Conservation (phyloP, 1,139 yeast species). For the Yamadazyma conglobata region DNA sequence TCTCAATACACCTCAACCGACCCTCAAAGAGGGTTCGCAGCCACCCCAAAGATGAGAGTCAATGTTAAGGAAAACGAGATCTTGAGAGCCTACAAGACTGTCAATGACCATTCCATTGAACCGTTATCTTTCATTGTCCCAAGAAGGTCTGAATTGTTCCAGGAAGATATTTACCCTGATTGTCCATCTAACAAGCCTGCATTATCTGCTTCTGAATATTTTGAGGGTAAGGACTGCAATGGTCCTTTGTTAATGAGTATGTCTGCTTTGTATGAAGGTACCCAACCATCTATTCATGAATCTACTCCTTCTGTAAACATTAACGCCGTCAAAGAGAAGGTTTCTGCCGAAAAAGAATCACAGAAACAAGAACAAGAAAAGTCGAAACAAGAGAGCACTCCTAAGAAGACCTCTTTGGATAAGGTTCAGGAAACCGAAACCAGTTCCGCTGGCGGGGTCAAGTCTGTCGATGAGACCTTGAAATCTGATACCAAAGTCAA, state of each 20-base stretch:
- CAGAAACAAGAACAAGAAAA: conserved; percentile 14
- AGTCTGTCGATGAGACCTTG: conserved; percentile 38
- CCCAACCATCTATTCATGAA: conserved; percentile 43
- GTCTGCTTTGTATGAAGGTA: conserved; percentile 76
- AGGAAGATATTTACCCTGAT: conserved; percentile 88
- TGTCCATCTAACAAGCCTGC: conserved; percentile 83
- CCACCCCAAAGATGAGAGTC: conserved; percentile 78
- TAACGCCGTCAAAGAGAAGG: conserved; percentile 24
- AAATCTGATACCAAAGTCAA: conserved; percentile 38
- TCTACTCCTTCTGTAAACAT: conserved; percentile 31
- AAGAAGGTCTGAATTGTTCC: conserved; percentile 88
- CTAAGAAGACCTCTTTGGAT: conserved; percentile 13
- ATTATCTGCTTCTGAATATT: conserved; percentile 74
- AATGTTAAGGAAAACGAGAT: conserved; percentile 83
- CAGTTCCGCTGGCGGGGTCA: conserved; percentile 10
- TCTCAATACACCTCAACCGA: conserved; percentile 86
- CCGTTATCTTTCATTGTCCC: conserved; percentile 92
- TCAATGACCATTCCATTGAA: conserved; percentile 77
- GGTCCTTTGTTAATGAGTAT: conserved; percentile 82
- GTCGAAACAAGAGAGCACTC: conserved; percentile 8
- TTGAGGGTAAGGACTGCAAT: conserved; percentile 67
- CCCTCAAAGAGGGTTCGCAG: conserved; percentile 95
- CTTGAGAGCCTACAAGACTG: conserved; percentile 75
- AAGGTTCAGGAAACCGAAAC: conserved; percentile 13
- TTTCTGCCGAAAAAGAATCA: conserved; percentile 18